phyloP scores from a whole-genome alignment of 176 grass and related monocot species.

The Melocanna baccifera region DNA sequence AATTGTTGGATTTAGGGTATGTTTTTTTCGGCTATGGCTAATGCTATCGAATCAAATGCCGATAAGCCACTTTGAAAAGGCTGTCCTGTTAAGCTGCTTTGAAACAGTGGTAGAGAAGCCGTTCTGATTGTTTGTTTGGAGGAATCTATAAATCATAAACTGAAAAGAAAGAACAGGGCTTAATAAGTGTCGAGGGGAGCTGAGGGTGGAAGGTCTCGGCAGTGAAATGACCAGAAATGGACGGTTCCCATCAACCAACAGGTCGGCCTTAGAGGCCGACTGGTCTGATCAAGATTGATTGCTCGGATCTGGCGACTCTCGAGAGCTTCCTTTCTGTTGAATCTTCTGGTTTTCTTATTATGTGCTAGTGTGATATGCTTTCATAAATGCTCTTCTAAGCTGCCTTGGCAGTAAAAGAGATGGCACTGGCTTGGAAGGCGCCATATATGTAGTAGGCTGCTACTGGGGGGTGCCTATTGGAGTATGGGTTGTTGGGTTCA shows the following conservation, averaged over 20 bases:
- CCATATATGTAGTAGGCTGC: conserved; percentile 1
- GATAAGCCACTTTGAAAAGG: too few relatives aligned
- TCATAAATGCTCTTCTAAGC: background rate
- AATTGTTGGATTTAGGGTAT: background rate
- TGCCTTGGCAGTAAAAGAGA: background rate
- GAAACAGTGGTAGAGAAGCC: too few relatives aligned
- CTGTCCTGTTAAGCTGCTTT: too few relatives aligned
- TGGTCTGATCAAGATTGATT: background rate
- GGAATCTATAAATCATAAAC: too few relatives aligned
- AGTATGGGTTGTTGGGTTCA: conserved; percentile 36
- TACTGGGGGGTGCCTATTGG: conserved; percentile 5
- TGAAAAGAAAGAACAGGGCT: too few relatives aligned
- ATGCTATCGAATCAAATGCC: too few relatives aligned
- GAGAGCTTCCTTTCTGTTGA: background rate
- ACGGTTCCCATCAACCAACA: background rate
- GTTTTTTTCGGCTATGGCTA: too few relatives aligned
- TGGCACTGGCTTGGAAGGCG: conserved; percentile 11
- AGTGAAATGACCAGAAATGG: conserved; percentile 1
- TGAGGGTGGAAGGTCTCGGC: background rate
- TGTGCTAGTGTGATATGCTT: background rate
- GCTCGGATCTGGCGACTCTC: background rate
- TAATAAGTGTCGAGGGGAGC: background rate
- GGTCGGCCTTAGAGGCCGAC: background rate
- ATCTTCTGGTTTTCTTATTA: background rate
- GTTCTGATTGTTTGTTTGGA: too few relatives aligned